Conservation (phyloP, 2,329 filamentous ascomycete genomes). For the Microdochium bolleyi region DNA sequence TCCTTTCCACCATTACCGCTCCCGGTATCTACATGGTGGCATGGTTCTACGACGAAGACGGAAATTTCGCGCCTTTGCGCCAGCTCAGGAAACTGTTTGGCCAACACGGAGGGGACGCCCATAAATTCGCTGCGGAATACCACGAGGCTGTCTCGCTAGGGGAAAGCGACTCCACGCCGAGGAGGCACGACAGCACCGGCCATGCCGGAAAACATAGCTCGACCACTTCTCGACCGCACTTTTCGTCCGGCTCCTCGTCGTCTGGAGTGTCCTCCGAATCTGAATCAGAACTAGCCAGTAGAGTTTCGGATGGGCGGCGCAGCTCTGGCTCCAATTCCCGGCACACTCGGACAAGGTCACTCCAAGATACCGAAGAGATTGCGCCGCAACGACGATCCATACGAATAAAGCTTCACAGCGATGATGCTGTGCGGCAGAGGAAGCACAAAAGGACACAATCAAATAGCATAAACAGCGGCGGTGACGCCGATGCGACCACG, state of each 20-base stretch:
- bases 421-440: slow-evolving; percentile 65
- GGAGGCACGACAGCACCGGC: slow-evolving; percentile 15
- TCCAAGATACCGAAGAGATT: slow-evolving; percentile 53
- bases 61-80: slow-evolving; percentile 68
- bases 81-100: slow-evolving; percentile 62
- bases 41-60: slow-evolving; percentile 74
- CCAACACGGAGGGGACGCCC: slow-evolving; percentile 26
- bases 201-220: slow-evolving; percentile 13
- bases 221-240: slow-evolving; percentile 12
- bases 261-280: slow-evolving; percentile 65
- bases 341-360: slow-evolving; percentile 58
- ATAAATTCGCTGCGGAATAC: slow-evolving; percentile 41
- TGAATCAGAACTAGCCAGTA: slow-evolving; percentile 47
- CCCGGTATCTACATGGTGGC: slow-evolving; percentile 78
- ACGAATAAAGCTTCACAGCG: slow-evolving; percentile 77
- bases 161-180: slow-evolving; percentile 19
- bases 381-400: slow-evolving; percentile 70
- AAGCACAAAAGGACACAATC: slow-evolving; percentile 59
- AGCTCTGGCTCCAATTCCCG: slow-evolving; percentile 23
- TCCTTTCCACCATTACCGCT: slow-evolving; percentile 69
- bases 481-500: slow-evolving; percentile 22
- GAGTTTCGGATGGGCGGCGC: slow-evolving; percentile 18
- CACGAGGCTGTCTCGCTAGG: slow-evolving; percentile 17
- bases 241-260: slow-evolving; percentile 44
- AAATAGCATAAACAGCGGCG: slow-evolving; percentile 32